Percentiles rank a stretch among this genome's conserved stretches.
These are phyloP conservation scores for Chlamydomonas eustigma DNA, from an alignment of 139 green algal species.

Conservation along the genomic window DNA sequence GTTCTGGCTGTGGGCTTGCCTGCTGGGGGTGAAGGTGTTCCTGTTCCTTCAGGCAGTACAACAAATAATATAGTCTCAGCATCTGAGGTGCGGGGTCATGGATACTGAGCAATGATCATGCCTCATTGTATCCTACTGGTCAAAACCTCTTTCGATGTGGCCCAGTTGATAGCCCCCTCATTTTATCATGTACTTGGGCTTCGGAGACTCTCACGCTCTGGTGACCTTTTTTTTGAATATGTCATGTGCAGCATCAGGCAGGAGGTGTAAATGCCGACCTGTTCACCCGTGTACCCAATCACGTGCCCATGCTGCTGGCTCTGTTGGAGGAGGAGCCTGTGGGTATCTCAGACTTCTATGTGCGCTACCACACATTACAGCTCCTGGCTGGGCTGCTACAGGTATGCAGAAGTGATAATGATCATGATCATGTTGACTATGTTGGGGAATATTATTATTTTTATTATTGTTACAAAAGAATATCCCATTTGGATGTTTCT, in stretches of 20 bases:
- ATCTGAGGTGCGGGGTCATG: no score
- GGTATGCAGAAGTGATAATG: not conserved
- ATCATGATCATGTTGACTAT: no score
- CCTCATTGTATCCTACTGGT: no score
- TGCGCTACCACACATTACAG: constrained; percentile 82
- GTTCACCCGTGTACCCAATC: constrained; percentile 53
- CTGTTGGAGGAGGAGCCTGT: constrained; percentile 66
- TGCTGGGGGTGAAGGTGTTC: not conserved
- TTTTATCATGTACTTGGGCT: not conserved
- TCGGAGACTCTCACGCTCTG: not conserved
- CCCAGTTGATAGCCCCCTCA: no score
- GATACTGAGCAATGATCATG: no score
- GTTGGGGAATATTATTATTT: no score
- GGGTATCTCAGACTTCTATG: constrained; percentile 79
- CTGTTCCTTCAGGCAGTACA: no score
- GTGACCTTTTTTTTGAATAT: not conserved
- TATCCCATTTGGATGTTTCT: no score
- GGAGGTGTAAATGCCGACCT: constrained; percentile 74
- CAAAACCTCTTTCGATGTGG: no score
- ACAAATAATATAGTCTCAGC: no score
- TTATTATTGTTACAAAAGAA: no score
- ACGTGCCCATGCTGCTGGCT: constrained; percentile 67
- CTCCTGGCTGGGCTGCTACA: constrained; percentile 65
- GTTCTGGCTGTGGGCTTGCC: constrained; percentile 31
- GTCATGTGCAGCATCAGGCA: constrained; percentile 22